Base-by-base conservation (phyloP, 2,329 filamentous ascomycete species). In the Epicoccum nigrum region DNA sequence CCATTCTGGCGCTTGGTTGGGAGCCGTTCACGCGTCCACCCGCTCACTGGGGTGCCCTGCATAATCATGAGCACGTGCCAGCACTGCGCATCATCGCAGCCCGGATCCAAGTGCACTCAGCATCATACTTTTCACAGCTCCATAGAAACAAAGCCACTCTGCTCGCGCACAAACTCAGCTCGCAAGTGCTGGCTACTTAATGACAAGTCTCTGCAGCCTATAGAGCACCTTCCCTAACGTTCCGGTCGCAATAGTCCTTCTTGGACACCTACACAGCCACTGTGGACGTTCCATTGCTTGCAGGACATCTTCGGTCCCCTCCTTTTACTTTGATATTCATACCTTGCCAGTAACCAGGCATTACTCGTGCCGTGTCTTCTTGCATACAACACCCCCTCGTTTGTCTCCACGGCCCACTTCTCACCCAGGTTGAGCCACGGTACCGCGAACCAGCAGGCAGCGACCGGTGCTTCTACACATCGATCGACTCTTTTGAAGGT, bases 1-100 rank as follows among this genome's bases (percentile, higher is more conserved):
- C 12, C 17, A 16, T 37, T 21, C 16, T 25, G 12, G 31, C 31
- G 15, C 23, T 28, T 17, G n/a, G 9, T 16, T 28, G 47, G 49
- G n/a, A 15, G 13, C 16, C 16, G n/a, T 39, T 27, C 23, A 9
- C 15, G 13, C 38, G 38, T 39, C 17, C 37, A 42, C 37, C 31
- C 38, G 38, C 33, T 13, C 37, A 42, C 37, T 25, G 31, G 40
- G 50, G 51, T 47, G 35, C 34, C 44, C 43, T 30, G 28, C 15
- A 21, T 32, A 43, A 39, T 43, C 39, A 40, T 41, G 27, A 44
- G 54, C 62, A 60, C 60, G 62, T 62, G 56, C 62, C 54, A 59
- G 43, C 43, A 43, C 45, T 53, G 40, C 46, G 54, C 51, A 49
- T 60, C 55, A 53, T 38, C 48, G 31, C 45, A 55, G 38, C 52